Base-by-base conservation (phyloP, 805 yeast species). In the Schwanniomyces vanrijiae region DNA sequence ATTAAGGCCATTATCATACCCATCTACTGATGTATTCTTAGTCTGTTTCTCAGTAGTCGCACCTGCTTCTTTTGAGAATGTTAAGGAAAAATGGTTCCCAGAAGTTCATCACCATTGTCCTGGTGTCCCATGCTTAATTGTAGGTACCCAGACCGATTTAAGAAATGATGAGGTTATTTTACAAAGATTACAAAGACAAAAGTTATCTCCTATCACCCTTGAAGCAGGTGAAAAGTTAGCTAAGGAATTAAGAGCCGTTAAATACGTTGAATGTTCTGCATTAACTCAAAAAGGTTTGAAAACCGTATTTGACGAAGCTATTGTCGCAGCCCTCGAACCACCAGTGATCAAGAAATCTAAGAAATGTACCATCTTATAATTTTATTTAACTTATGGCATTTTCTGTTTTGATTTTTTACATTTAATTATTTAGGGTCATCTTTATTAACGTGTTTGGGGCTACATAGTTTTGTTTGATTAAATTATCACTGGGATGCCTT, bases 251-350 rank as follows among this genome's bases (percentile, higher is more conserved):
- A 86, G 94, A 55, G 98, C 97, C 14, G 96, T 94, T 43, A 91
- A 92, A 69, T 92, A 92, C 69, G 96, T 92, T 39, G 99, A 92
- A 72, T 92, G 99, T 71, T 91, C 97, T 9, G 99, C 99, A 8
- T 79, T 94, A 63, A 94, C 97, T 43, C 99, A 92, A 72, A 84
- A 90, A 65, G 99, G 99, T 11, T 80, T 94, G 67, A 94, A 92
- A 73, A 90, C 95, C 56, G 97, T 92, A n/a, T 92, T 92, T 71
- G 98, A 94, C 66, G 97, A 90, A 72, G 98, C 98, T 21, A 94
- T 94, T 49, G 97, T 94, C 42, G 97, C 98, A 43, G 97, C 98
- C 22, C 79, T 94, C 54, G 98, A 92, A 66, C 98, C 98, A 42
- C 97, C 98, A 22, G 94, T 87, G 54, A 83, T 88, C 59, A 87